A percentile compares a stretch with the other conserved stretches of the same genome.
These are phyloP conservation scores for Microdochium paspali DNA, from an alignment of 2,329 filamentous ascomycete species.

Conservation along the genomic window DNA sequence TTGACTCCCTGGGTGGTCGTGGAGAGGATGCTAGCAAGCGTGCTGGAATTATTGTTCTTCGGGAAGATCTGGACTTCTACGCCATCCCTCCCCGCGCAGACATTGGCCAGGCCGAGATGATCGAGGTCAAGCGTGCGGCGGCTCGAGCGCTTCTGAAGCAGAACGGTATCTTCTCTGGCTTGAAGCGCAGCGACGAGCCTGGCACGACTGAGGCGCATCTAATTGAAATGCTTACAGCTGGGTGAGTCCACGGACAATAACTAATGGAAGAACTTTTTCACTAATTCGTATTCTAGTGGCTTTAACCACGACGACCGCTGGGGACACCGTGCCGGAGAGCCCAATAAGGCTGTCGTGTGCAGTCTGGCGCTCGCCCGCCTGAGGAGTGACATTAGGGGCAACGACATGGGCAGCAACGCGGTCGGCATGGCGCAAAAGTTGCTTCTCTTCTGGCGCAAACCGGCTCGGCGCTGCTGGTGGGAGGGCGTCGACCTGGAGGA, in stretches of 20 bases:
- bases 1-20: slow-evolving; percentile 57
- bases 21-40: slow-evolving; percentile 65
- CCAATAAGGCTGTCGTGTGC: slow-evolving; percentile 97
- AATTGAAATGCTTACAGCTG: slow-evolving; percentile 98
- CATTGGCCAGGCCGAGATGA: slow-evolving; percentile 84
- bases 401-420: slow-evolving; percentile 63
- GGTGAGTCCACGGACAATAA: slow-evolving; percentile 46
- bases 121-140: slow-evolving; percentile 88
- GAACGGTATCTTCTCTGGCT: slow-evolving; percentile 89
- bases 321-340: slow-evolving; percentile 95
- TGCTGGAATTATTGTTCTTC: slow-evolving; percentile 91
- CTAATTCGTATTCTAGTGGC: slow-evolving; percentile 47
- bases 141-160: slow-evolving; percentile 80
- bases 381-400: slow-evolving; percentile 83
- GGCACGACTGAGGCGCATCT: slow-evolving; percentile 96
- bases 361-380: slow-evolving; percentile 87
- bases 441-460: slow-evolving; percentile 95
- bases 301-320: slow-evolving; percentile 94
- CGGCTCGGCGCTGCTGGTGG: slow-evolving; percentile 96
- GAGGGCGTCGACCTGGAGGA: slow-evolving; percentile 87
- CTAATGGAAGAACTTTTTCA: not conserved
- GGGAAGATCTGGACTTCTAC: slow-evolving; percentile 97
- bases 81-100: slow-evolving; percentile 80
- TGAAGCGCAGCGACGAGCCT: slow-evolving; percentile 90
- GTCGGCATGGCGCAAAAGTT: slow-evolving; percentile 99